Base-by-base conservation (phyloP, 2,329 filamentous ascomycete genomes). In the Fusarium sororula region DNA sequence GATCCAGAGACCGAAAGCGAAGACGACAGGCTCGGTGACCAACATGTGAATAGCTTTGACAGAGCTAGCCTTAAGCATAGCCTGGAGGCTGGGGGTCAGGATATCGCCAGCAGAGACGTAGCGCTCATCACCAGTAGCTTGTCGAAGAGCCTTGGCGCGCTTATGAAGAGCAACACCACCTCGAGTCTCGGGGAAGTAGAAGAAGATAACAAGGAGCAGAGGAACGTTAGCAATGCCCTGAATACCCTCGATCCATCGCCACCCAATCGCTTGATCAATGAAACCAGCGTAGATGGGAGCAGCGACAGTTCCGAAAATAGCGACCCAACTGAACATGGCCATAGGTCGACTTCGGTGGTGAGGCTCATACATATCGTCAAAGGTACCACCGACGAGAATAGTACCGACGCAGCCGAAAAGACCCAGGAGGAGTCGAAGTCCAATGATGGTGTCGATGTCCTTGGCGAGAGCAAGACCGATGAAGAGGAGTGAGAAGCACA, bases 341-440 rank as follows among this genome's bases (percentile, higher is more conserved):
- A 76, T 76, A 18, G 74, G 74, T 2, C 74, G 72, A 56, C 74
- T 73, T 10, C 74, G 63, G 7, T 75, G 68, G 17, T 73, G 74
- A 60, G 74, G 74, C 38, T 76, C 74, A 48, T 76, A 76, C 74
- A 76, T 76, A 17, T 76, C 74, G 45, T 76, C 74, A 5, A 76
- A 76, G 13, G 74, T 76, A 32, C 74, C 74, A 4, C 74, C 74
- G 3, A 76, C 74, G 9, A 76, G 69, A 54, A 76, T 76, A 2
- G 74, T 76, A 26, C 74, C 74, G 11, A 76, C 74, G 17, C 74
- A 76, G 8, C 74, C 74, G n/a, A 76, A 76, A 6, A 76, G 74
- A 15, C 73, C 73, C 1, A 75, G 73, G 1, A 75, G 51, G 7
- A 75, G 73, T 44, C 73, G 72, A 22, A 75, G 73, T 1, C 73